Evolutionary conservation across 345 rosid genomes (phyloP).

Genomic region (Schrenkiella parvula): DNA sequence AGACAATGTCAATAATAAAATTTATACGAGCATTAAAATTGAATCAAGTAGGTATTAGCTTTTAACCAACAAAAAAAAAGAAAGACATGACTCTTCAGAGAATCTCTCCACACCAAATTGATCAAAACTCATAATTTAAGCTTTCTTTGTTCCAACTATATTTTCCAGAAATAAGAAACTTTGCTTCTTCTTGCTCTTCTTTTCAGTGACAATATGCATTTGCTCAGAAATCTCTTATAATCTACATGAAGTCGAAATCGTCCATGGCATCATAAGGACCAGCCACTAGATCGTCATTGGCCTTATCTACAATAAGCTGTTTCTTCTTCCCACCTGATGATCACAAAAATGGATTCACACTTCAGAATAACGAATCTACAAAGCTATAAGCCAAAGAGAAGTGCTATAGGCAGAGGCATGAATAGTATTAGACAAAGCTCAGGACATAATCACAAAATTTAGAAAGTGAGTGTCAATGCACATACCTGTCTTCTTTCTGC

Average conservation of each 20-base stretch:
- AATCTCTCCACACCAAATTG: constrained; percentile 8
- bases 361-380: neutral
- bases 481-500: constrained; percentile 84
- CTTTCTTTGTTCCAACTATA: constrained; percentile 8
- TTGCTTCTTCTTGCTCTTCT: neutral
- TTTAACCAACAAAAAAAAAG: neutral
- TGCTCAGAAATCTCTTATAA: neutral
- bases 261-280: constrained; percentile 55
- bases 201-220: constrained; percentile 1
- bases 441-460: neutral
- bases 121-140: constrained; percentile 3
- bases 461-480: neutral
- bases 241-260: constrained; percentile 85
- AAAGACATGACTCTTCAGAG: neutral
- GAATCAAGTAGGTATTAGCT: neutral
- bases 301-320: constrained; percentile 72
- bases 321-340: constrained; percentile 68
- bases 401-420: neutral
- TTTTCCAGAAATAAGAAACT: constrained; percentile 8
- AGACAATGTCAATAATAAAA: neutral
- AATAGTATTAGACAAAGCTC: neutral
- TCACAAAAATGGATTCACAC: neutral
- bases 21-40: neutral
- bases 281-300: constrained; percentile 62
- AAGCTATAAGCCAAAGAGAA: neutral